Base-by-base conservation (phyloP, 306 rosid genomes). In the Oemleria cerasiformis region DNA sequence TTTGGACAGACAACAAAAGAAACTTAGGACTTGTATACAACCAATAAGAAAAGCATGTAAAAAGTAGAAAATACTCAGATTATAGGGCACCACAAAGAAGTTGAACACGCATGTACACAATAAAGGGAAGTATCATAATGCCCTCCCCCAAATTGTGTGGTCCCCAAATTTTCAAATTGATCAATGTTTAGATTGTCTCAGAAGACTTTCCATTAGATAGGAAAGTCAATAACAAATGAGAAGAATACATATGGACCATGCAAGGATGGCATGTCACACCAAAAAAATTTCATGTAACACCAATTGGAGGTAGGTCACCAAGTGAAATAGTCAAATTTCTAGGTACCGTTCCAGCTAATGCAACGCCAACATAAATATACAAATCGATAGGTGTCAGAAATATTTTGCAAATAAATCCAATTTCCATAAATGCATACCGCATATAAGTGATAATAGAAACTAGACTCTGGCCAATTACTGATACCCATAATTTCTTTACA, bases 1-100 rank as follows among this genome's bases (percentile, higher is more conserved):
- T 72, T 82, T 78, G 30, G 73, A 68, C 78, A 66, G 63, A 73
- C 25, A 64, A 77, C 19, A 73, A 54, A 64, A 73, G 54, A 47
- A 55, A 83, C 48, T 68, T 70, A 51, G 73, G 72, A 73, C 44
- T 66, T 63, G 65, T 63, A 45, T 75, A 39, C 20, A 16, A 1
- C 6, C 19, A 25, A 58, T 25, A 14, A 30, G 16, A 30, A 58
- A 58, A 30, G 10, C 41, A 58, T 6, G 44, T 36, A 60, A 16
- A 60, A 15, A 60, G 65, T 36, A 15, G 19, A 36, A 60, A 36
- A 16, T 7, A 15, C 11, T 7, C 9, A 13, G 61, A 40, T 20
- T 40, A 65, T 57, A 39, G n/a, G 5, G 15, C 15, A 6, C 54
- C 7, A n/a, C 14, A 39, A 17, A 62, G 8, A 55, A 41, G 54